phyloP scores from a whole-genome alignment of 495 filamentous ascomycete genomes.

The Neurospora hispaniola region DNA sequence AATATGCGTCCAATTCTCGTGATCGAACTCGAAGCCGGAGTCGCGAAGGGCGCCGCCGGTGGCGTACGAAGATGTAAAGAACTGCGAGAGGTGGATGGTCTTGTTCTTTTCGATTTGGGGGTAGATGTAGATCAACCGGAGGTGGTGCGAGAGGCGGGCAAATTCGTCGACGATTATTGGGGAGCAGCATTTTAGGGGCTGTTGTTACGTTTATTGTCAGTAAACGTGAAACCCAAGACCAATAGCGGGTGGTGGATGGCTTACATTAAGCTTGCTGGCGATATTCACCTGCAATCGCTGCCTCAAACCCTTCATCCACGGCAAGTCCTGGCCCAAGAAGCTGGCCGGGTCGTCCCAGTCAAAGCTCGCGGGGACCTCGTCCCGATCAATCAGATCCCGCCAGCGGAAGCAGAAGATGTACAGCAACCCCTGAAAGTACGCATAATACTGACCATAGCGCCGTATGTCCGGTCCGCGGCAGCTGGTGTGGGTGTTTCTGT shows the following conservation, averaged over 20 bases:
- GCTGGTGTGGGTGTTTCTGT: slow-evolving; percentile 44
- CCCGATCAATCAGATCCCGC: slow-evolving; percentile 67
- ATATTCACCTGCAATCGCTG: slow-evolving; percentile 63
- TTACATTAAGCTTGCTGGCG: slow-evolving; percentile 67
- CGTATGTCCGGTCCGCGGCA: slow-evolving; percentile 78
- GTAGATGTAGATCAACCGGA: slow-evolving; percentile 60
- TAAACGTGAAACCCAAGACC: not conserved
- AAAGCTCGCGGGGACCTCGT: slow-evolving; percentile 27
- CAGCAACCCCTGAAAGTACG: slow-evolving; percentile 60
- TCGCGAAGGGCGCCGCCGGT: slow-evolving; percentile 49
- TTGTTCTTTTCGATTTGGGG: slow-evolving; percentile 87
- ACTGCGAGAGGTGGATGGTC: slow-evolving; percentile 57
- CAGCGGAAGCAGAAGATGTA: slow-evolving; percentile 99
- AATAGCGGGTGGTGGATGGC: not conserved
- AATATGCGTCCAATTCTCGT: slow-evolving; percentile 64
- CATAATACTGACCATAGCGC: slow-evolving; percentile 77
- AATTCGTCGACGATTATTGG: slow-evolving; percentile 84
- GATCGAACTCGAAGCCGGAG: slow-evolving; percentile 47
- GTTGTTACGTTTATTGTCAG: not conserved
- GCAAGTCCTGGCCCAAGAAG: slow-evolving; percentile 50
- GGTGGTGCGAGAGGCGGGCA: slow-evolving; percentile 71
- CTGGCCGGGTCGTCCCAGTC: slow-evolving; percentile 46
- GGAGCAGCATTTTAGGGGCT: slow-evolving; percentile 89
- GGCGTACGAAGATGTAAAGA: slow-evolving; percentile 34
- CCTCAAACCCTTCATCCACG: slow-evolving; percentile 64